These are phyloP conservation scores for Rhodomyrtus tomentosa DNA, from an alignment of 345 rosid species.

Conservation along the genomic window DNA sequence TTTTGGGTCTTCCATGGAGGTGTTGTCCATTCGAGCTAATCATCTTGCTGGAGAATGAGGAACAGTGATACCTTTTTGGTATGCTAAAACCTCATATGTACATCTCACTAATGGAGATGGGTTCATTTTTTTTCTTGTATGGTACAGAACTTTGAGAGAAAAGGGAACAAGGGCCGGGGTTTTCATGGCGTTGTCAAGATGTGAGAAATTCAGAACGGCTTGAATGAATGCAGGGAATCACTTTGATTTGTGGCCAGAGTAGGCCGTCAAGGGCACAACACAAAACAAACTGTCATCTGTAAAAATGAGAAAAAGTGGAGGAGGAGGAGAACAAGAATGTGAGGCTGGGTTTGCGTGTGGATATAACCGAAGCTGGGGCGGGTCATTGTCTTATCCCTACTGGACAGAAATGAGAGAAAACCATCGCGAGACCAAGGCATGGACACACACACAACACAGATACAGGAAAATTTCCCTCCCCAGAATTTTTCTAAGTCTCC, in stretches of 20 bases:
- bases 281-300: background rate
- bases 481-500: background rate
- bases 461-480: background rate
- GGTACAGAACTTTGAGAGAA: background rate
- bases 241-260: background rate
- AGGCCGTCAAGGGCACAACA: background rate
- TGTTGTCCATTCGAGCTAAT: background rate
- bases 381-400: slow-evolving; percentile 29
- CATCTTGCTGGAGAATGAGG: background rate
- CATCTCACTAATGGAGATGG: background rate
- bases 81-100: background rate
- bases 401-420: background rate
- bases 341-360: slow-evolving; percentile 9
- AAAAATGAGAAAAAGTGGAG: background rate
- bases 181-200: background rate
- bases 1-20: background rate
- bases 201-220: background rate
- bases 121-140: background rate
- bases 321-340: background rate
- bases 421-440: background rate
- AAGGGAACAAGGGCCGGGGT: background rate
- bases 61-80: background rate
- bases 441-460: background rate
- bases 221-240: background rate
- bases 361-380: slow-evolving; percentile 1